Conservation (phyloP, 495 filamentous ascomycete genomes). For the Parathielavia appendiculata region DNA sequence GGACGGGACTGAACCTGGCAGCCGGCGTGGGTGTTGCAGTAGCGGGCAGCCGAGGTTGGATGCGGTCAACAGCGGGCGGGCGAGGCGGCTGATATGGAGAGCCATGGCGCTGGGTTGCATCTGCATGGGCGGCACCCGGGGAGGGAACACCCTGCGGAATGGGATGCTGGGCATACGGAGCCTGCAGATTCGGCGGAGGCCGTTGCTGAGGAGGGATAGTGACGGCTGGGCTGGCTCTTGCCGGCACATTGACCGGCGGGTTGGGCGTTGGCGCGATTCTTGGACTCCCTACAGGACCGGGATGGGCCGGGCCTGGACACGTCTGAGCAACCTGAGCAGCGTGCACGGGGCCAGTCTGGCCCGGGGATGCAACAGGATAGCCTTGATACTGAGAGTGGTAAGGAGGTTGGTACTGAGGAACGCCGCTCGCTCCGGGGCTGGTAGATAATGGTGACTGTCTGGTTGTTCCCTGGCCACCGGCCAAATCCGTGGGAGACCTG, state of each 20-base stretch:
- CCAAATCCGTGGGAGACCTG: conserved; percentile 15
- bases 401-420: conserved; percentile 9
- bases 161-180: conserved; percentile 27
- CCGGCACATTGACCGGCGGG: conserved; percentile 21
- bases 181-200: conserved; percentile 18
- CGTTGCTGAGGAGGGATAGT: conserved; percentile 27
- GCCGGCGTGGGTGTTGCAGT: conserved; percentile 20
- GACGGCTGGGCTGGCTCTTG: conserved; percentile 18
- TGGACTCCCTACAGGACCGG: conserved; percentile 11
- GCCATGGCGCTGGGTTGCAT: conserved; percentile 31
- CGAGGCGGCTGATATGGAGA: conserved; percentile 42
- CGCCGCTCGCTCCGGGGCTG: conserved; percentile 4
- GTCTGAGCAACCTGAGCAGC: conserved; percentile 15
- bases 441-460: conserved; percentile 14
- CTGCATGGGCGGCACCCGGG: conserved; percentile 16
- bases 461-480: background rate
- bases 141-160: conserved; percentile 9
- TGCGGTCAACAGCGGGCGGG: conserved; percentile 26
- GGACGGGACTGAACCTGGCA: conserved; percentile 18
- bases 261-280: conserved; percentile 24
- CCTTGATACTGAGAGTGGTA: conserved; percentile 21
- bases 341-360: conserved; percentile 14
- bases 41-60: conserved; percentile 19
- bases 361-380: conserved; percentile 8
- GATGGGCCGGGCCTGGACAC: conserved; percentile 15